Evolutionary conservation across 139 green algal genomes (phyloP), one percentile per base, ranked within the genome.

Genomic region (Zygnema circumcarinatum): DNA sequence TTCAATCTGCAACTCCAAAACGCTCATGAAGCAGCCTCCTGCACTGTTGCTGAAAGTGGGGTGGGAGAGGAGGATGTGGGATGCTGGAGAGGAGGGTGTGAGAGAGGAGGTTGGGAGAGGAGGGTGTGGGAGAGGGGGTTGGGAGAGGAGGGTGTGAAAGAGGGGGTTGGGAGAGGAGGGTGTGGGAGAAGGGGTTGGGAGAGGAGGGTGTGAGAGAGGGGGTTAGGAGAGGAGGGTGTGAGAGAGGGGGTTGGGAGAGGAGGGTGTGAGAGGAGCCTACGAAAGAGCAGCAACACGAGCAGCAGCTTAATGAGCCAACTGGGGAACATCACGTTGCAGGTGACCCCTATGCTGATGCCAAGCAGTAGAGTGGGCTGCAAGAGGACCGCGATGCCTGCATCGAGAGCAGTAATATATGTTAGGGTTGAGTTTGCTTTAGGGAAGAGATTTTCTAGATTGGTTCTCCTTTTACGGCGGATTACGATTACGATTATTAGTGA

Each of bases 291-390:
- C 21, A 89, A 21, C 52, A 38, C 67, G 39, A 89, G 84, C 36
- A 89, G 82, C 22, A 87, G 7, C 0, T 79, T 78, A 0, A 89
- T 86, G 52, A 89, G 78, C 84, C 84, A 89, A 0, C 56, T 33
- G 0, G 84, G 84, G 32, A 89, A 89, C 0, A 89, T 81, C 2
- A 89, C 76, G 76, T 89, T 89, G 84, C 84, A 89, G 0, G 35
- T n/a, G 1, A 89, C 84, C 20, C 84, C 84, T 0, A 89, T 11
- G 36, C 84, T 89, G 76, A 89, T 89, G n/a, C 84, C 84, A 31
- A 89, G 41, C 39, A 89, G 84, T 38, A 89, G 84, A 33, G 38
- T 36, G 1, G 74, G 84, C 84, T 89, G 78, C 33, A 89, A 33
- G 20, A 89, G 84, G 38, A 72, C 38, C 33, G 84, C 84, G 41